Evolutionary conservation across 306 rosid species (phyloP), one percentile per base, ranked within the genome.

Genomic region (Cicer chorassanicum): DNA sequence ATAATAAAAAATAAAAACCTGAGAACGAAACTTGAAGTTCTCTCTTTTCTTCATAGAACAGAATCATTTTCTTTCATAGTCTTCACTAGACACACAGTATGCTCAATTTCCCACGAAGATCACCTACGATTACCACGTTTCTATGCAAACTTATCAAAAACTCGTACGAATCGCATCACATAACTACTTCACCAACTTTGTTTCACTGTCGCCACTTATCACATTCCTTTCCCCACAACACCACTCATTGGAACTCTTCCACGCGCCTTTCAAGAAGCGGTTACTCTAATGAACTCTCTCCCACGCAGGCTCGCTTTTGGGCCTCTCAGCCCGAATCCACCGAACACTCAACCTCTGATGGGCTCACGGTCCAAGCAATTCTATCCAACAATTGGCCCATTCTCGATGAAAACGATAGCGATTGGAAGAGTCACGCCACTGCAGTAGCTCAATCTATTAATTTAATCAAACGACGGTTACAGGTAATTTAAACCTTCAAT

Each of bases 391-490:
- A 86, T 70, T 94, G 97, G 97, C 14, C 74, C 36, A 89, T 92
- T 77, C 85, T 88, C 0, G 86, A 84, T 5, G 95, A 90, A 74
- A 77, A 82, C 55, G 93, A 94, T 61, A 66, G 82, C 41, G 96
- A 92, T 77, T 94, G 99, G 99, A 94, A 84, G 87, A 94, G 97
- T 69, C 97, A 94, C 40, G 96, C 96, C 43, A 18, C 92, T 14
- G 93, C 96, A 15, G 73, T 94, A 54, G 96, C 99, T 29, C 97
- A 89, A 66, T 92, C 99, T 39, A 86, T 90, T 82, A 83, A 85
- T 73, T 56, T 92, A 9, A 90, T 92, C 76, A 94, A 94, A 89
- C 95, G 89, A 68, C 90, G 97, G 11, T 84, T 88, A 57, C 87
- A 90, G 96, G 99, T 89, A 61, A 38, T 10, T 16, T 15, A 8